These are phyloP conservation scores for Astrocystis sublimbata DNA, from an alignment of 495 filamentous ascomycete species.

Conservation along the genomic window DNA sequence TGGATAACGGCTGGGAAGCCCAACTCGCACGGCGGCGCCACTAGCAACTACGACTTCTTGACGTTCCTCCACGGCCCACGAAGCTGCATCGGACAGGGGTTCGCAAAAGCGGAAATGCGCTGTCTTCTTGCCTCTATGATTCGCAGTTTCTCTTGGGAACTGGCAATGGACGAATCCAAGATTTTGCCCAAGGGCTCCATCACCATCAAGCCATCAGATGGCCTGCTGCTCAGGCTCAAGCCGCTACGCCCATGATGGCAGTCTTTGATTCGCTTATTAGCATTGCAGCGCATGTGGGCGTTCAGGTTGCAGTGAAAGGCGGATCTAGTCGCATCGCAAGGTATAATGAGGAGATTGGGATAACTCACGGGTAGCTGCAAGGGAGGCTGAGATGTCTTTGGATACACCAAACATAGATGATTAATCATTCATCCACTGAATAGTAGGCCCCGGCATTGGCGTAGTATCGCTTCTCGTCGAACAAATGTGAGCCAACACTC, in stretches of 20 bases:
- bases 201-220: constrained; percentile 22
- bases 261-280: not conserved
- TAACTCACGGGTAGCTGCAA: too few species aligned
- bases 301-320: not conserved
- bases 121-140: constrained; percentile 27
- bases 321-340: too few species aligned
- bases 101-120: constrained; percentile 51
- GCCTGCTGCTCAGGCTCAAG: constrained; percentile 20
- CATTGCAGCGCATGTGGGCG: not conserved
- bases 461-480: too few species aligned
- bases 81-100: constrained; percentile 80
- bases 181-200: constrained; percentile 23
- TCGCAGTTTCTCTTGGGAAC: constrained; percentile 20
- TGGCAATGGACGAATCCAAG: constrained; percentile 28
- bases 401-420: too few species aligned
- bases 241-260: not conserved
- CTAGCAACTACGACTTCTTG: constrained; percentile 56
- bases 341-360: too few species aligned
- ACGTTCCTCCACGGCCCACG: constrained; percentile 80
- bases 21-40: constrained; percentile 56
- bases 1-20: constrained; percentile 55
- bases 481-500: too few species aligned
- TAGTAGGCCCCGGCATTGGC: too few species aligned
- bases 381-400: too few species aligned
- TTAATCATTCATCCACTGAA: too few species aligned